Conservation (phyloP, 2,329 filamentous ascomycete species). For the Pseudocercospora ulei region DNA sequence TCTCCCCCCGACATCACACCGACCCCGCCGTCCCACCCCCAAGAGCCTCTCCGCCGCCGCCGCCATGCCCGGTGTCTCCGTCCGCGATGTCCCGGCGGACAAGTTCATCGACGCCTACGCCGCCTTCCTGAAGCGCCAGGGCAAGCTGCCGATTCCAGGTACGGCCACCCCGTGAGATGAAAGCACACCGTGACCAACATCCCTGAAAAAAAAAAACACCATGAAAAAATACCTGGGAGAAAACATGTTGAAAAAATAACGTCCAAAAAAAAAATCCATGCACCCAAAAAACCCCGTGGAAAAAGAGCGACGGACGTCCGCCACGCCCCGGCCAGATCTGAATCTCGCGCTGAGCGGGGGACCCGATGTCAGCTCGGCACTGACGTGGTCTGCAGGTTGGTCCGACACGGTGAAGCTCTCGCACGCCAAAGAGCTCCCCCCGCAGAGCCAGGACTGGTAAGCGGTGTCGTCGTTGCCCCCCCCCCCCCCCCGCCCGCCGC, state of each 20-base stretch:
- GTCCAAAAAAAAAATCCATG: no score
- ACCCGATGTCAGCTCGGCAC: slow-evolving; percentile 35
- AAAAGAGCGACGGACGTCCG: slow-evolving; percentile 11
- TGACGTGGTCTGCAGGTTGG: slow-evolving; percentile 62
- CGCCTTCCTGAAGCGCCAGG: slow-evolving; percentile 86
- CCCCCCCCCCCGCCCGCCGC: no score
- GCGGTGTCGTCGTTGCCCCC: no score
- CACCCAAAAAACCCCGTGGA: no score
- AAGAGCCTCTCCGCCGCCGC: slow-evolving; percentile 37
- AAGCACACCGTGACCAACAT: no score
- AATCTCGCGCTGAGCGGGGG: slow-evolving; percentile 48
- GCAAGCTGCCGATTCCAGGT: slow-evolving; percentile 85
- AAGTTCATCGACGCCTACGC: slow-evolving; percentile 82
- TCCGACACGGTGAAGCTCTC: slow-evolving; percentile 99
- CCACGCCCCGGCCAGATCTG: slow-evolving; percentile 35
- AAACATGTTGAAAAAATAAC: no score
- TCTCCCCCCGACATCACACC: slow-evolving; percentile 8
- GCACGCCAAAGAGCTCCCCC: slow-evolving; percentile 90
- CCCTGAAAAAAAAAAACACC: no score
- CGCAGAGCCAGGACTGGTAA: slow-evolving; percentile 97
- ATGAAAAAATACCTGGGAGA: no score
- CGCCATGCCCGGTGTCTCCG: slow-evolving; percentile 72
- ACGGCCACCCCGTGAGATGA: slow-evolving; percentile 38
- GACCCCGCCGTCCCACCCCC: slow-evolving; percentile 1
- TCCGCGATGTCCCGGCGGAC: slow-evolving; percentile 81